Conservation (phyloP, 2,329 filamentous ascomycete genomes). For the Drechslerella dactyloides region DNA sequence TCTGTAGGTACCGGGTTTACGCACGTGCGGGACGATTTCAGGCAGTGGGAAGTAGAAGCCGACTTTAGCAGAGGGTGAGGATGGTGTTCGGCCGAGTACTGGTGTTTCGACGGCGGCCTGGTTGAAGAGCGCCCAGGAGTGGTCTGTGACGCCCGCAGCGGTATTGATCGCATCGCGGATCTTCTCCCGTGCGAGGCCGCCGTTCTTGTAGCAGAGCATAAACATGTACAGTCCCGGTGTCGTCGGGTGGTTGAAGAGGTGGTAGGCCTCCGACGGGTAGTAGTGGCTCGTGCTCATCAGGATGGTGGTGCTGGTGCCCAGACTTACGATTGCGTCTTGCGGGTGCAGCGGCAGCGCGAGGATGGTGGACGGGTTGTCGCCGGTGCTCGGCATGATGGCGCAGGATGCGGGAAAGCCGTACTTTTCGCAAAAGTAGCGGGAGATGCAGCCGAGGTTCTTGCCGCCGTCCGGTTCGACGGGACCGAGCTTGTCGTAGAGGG, state of each 20-base stretch:
- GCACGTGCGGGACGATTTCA: slow-evolving; percentile 93
- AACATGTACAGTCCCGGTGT: slow-evolving; percentile 96
- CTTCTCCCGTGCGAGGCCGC: slow-evolving; percentile 86
- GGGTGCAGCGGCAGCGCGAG: slow-evolving; percentile 85
- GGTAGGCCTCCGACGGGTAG: slow-evolving; percentile 85
- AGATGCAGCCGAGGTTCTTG: slow-evolving; percentile 75
- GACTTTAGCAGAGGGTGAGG: slow-evolving; percentile 72
- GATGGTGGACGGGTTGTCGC: slow-evolving; percentile 95
- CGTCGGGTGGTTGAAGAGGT: slow-evolving; percentile 98
- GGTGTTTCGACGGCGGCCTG: slow-evolving; percentile 70
- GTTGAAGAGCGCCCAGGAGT: slow-evolving; percentile 84
- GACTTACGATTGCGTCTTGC: slow-evolving; percentile 89
- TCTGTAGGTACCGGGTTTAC: slow-evolving; percentile 78
- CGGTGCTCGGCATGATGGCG: slow-evolving; percentile 83
- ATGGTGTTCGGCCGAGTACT: slow-evolving; percentile 66
- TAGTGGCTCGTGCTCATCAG: slow-evolving; percentile 95
- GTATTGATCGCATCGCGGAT: slow-evolving; percentile 79
- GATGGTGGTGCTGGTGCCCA: slow-evolving; percentile 95
- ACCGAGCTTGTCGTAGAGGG: slow-evolving; percentile 79
- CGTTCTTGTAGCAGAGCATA: slow-evolving; percentile 99
- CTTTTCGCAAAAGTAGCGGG: slow-evolving; percentile 76
- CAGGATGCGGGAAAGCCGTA: slow-evolving; percentile 77
- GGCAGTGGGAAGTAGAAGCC: slow-evolving; percentile 95
- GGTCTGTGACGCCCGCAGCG: slow-evolving; percentile 59
- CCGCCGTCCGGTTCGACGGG: slow-evolving; percentile 81